Evolutionary conservation across 495 filamentous ascomycete species (phyloP).

Genomic region (Neohortaea acidophila): DNA sequence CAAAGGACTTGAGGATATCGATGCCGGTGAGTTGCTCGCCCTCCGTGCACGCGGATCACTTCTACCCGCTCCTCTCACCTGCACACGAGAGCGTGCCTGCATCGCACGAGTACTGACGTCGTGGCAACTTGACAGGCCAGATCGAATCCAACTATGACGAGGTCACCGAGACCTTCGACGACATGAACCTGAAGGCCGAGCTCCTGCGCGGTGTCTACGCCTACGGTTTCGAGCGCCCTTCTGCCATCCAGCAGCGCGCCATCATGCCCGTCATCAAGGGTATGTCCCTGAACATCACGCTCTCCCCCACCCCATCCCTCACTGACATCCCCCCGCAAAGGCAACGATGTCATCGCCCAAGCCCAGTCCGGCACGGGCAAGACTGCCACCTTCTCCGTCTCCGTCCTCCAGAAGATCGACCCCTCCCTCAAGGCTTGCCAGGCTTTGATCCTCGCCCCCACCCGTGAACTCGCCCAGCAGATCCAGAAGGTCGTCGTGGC

Average conservation of each 20-base stretch:
- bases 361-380: conserved; percentile 99
- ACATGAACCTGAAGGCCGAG: conserved; percentile 92
- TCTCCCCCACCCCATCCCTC: not conserved
- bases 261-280: conserved; percentile 99
- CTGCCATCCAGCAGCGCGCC: conserved; percentile 97
- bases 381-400: conserved; percentile 98
- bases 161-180: conserved; percentile 95
- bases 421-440: conserved; percentile 85
- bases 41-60: no score
- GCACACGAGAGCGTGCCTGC: no score
- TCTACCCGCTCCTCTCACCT: no score
- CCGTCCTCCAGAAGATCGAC: conserved; percentile 95
- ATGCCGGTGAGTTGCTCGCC: conserved; percentile 51
- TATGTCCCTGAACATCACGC: no score
- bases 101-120: no score
- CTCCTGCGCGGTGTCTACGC: conserved; percentile 98
- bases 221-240: conserved; percentile 98
- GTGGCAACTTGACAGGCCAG: conserved; percentile 59
- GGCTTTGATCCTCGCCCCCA: conserved; percentile 86
- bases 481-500: conserved; percentile 98
- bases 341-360: conserved; percentile 96
- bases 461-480: conserved; percentile 93
- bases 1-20: conserved; percentile 93
- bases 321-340: conserved; percentile 33
- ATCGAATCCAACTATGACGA: conserved; percentile 99